A percentile compares a stretch with the other conserved stretches of the same genome.
Evolutionary conservation across 192 early-diverging fungal genomes (phyloP).

Genomic region (Pilaira anomala): DNA sequence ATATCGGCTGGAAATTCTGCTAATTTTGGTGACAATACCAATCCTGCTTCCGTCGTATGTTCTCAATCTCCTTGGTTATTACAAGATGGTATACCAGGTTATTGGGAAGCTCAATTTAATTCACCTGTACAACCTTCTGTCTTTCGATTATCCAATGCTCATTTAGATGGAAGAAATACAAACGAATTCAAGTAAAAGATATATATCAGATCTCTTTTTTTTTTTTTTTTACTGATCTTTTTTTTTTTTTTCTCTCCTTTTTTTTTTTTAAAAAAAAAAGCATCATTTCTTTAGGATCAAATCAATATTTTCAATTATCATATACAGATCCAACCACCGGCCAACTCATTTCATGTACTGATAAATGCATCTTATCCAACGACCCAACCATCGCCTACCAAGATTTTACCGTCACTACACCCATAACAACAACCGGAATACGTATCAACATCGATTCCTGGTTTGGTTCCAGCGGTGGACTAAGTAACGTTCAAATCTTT

Average conservation of each 20-base stretch:
- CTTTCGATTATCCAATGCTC: constrained; percentile 65
- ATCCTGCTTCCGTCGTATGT: constrained; percentile 39
- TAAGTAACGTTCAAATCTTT: constrained; percentile 29
- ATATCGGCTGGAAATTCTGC: constrained; percentile 54
- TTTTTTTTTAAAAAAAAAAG: constrained; percentile 30
- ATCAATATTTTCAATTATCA: constrained; percentile 54
- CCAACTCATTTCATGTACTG: constrained; percentile 37
- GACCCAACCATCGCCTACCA: constrained; percentile 36
- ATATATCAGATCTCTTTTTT: neutral
- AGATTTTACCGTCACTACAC: constrained; percentile 42
- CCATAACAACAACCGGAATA: constrained; percentile 46
- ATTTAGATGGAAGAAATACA: constrained; percentile 55
- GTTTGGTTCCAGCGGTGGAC: constrained; percentile 36
- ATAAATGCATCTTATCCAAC: constrained; percentile 37
- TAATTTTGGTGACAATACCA: constrained; percentile 29
- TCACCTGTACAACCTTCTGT: constrained; percentile 56
- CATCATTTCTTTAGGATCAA: constrained; percentile 54
- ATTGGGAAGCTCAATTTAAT: constrained; percentile 58
- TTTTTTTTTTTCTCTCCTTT: no score
- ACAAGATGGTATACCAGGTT: constrained; percentile 65
- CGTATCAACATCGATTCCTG: constrained; percentile 46
- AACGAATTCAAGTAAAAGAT: constrained; percentile 56
- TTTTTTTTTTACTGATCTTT: neutral
- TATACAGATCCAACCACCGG: constrained; percentile 61
- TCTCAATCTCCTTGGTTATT: constrained; percentile 66